Evolutionary conservation across 2,329 filamentous ascomycete species (phyloP).

Genomic region (Epichloe glyceriae): DNA sequence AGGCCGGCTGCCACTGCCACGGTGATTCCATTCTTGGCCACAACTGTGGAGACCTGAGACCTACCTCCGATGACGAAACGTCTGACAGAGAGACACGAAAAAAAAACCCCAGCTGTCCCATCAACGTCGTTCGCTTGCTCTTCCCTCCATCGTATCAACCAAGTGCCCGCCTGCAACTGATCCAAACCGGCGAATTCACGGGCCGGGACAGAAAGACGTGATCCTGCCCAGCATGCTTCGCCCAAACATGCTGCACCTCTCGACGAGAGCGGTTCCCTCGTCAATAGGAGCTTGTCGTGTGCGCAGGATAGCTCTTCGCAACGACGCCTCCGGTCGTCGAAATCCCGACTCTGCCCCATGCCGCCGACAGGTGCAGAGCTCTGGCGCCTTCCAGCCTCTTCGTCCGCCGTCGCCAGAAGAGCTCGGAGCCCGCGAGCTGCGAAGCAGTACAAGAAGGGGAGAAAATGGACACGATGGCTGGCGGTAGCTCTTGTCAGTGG

Average conservation of each 20-base stretch:
- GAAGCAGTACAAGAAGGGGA: constrained; percentile 55
- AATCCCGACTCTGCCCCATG: neutral
- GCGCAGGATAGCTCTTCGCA: constrained; percentile 2
- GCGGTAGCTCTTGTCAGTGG: constrained; percentile 45
- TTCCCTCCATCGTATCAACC: neutral
- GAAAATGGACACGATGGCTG: constrained; percentile 67
- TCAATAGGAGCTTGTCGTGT: constrained; percentile 9
- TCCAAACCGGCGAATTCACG: neutral
- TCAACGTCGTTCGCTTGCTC: neutral
- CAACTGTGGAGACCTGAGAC: neutral
- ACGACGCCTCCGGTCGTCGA: constrained; percentile 3
- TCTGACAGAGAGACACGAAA: neutral
- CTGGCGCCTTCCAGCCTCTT: constrained; percentile 47
- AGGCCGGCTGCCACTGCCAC: neutral
- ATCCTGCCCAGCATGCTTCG: constrained; percentile 15
- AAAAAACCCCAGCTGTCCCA: neutral
- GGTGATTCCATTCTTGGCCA: neutral
- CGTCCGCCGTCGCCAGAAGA: constrained; percentile 67
- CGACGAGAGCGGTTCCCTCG: constrained; percentile 7
- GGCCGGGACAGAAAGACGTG: constrained; percentile 1
- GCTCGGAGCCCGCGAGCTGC: constrained; percentile 60
- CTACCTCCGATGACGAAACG: neutral
- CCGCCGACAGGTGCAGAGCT: constrained; percentile 18
- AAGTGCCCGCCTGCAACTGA: neutral
- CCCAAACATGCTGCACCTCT: constrained; percentile 14